Evolutionary conservation across 1,139 yeast genomes (phyloP).

Genomic region (Pichia sp.): DNA sequence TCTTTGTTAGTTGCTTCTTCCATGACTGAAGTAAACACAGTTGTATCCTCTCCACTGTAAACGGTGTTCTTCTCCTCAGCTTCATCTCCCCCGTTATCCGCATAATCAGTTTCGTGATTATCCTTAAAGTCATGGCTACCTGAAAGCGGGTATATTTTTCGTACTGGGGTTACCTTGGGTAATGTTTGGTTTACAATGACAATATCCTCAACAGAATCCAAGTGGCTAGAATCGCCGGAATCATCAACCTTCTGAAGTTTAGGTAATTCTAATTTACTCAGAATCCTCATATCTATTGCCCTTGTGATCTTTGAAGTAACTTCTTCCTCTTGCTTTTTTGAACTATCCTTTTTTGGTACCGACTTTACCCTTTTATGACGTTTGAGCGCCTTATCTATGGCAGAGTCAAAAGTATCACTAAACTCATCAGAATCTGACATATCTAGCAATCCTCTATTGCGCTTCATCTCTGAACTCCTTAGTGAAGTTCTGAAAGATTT

Average conservation of each 20-base stretch:
- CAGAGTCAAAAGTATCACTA: slow-evolving; percentile 13
- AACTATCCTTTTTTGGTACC: not conserved
- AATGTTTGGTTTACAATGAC: slow-evolving; percentile 4
- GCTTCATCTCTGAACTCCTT: not conserved
- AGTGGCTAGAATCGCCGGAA: not conserved
- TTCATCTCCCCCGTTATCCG: not conserved
- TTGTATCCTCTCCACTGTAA: not conserved
- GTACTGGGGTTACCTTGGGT: slow-evolving; percentile 1
- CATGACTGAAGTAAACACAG: slow-evolving; percentile 1
- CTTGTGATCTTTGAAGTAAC: not conserved
- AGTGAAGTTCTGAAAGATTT: slow-evolving; percentile 2
- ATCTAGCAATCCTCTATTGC: slow-evolving; percentile 6
- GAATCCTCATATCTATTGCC: not conserved
- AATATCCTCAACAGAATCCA: slow-evolving; percentile 7
- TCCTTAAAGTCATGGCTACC: not conserved
- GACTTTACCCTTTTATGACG: slow-evolving; percentile 5
- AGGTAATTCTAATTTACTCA: not conserved
- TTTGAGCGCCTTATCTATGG: slow-evolving; percentile 8
- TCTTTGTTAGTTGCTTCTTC: slow-evolving; percentile 5
- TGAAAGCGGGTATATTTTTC: not conserved
- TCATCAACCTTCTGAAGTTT: not conserved
- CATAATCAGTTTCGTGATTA: not conserved
- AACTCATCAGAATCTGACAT: slow-evolving; percentile 8
- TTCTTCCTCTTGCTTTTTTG: not conserved
- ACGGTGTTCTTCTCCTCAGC: not conserved